Conservation (phyloP, 345 rosid genomes). For the Camelina laxa region DNA sequence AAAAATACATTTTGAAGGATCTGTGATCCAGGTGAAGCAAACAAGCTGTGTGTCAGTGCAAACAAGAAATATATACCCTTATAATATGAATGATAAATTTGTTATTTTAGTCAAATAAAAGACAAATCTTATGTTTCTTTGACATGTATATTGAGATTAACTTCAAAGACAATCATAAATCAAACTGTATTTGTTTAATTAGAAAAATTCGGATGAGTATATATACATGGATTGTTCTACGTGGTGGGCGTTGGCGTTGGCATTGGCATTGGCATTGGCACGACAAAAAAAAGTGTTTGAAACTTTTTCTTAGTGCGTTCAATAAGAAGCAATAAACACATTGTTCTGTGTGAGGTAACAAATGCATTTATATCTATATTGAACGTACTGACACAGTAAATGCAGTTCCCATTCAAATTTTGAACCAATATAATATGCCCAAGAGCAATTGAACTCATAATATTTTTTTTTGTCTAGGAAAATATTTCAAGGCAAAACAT, state of each 20-base stretch:
- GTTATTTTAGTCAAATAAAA: too few relatives aligned
- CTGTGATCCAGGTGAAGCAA: conserved; percentile 26
- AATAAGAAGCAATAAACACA: conserved; percentile 25
- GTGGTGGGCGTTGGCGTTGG: not conserved
- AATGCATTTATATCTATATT: conserved; percentile 14
- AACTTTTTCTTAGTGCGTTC: conserved; percentile 23
- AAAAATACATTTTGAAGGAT: not conserved
- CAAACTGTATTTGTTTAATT: not conserved
- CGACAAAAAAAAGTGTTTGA: not conserved
- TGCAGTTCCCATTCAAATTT: conserved; percentile 16
- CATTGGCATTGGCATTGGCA: conserved; percentile 17
- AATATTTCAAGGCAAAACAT: not conserved
- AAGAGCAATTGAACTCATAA: not conserved
- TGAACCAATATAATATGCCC: not conserved
- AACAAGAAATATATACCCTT: not conserved
- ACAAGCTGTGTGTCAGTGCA: conserved; percentile 25
- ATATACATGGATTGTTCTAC: not conserved
- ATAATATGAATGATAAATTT: conserved; percentile 13
- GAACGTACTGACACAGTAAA: conserved; percentile 25
- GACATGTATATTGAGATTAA: too few relatives aligned
- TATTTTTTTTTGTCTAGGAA: not conserved
- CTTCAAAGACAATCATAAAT: not conserved
- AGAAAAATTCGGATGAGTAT: not conserved
- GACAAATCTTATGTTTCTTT: too few relatives aligned
- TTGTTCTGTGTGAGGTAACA: conserved; percentile 30